These are phyloP conservation scores for Calonectria naviculata DNA, from an alignment of 2,329 filamentous ascomycete genomes.

Conservation along the genomic window DNA sequence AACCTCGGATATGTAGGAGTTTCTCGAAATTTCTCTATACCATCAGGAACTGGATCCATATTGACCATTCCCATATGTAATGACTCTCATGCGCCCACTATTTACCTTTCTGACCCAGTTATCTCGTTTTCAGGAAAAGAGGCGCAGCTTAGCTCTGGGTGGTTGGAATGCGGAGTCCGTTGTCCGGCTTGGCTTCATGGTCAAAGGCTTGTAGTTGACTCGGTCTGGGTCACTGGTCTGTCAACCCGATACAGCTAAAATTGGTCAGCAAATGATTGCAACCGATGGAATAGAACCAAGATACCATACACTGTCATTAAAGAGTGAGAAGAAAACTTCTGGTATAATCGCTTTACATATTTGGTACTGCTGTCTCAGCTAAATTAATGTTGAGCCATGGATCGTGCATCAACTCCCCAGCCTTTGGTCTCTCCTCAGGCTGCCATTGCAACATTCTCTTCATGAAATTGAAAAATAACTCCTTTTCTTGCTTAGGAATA, in stretches of 20 bases:
- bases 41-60: background rate
- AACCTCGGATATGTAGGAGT: background rate
- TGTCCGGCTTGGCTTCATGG: no score
- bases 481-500: constrained; percentile 29
- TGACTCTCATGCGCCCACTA: no score
- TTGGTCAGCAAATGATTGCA: background rate
- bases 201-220: no score
- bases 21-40: background rate
- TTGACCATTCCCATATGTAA: no score
- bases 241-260: no score
- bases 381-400: constrained; percentile 33
- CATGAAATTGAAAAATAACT: constrained; percentile 33
- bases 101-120: no score
- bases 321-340: background rate
- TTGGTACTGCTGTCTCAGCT: background rate
- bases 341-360: background rate
- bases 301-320: background rate
- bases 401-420: constrained; percentile 35
- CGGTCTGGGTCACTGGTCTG: no score
- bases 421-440: constrained; percentile 38
- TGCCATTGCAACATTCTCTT: constrained; percentile 38
- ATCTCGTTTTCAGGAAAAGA: background rate
- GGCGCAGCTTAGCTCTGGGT: background rate
- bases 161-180: background rate
- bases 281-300: background rate